phyloP scores from a whole-genome alignment of 2,329 filamentous ascomycete species.

The Claviceps spartinae region DNA sequence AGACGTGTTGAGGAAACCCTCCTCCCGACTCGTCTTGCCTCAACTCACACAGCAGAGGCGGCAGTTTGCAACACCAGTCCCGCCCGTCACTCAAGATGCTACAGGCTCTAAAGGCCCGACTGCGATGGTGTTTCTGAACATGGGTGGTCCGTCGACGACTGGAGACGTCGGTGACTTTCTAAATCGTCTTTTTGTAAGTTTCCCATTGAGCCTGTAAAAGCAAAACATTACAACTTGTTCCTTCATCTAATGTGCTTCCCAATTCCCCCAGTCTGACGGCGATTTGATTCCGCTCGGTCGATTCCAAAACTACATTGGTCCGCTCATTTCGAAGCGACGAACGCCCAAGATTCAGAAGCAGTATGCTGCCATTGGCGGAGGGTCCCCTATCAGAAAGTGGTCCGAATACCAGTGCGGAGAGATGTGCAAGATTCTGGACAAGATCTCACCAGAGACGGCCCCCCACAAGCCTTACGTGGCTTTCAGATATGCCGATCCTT shows the following conservation, averaged over 20 bases:
- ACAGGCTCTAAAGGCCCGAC: slow-evolving; percentile 66
- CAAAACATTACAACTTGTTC: neutral
- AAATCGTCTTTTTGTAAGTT: slow-evolving; percentile 75
- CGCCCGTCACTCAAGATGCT: slow-evolving; percentile 68
- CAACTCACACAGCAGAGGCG: slow-evolving; percentile 19
- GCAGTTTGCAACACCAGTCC: slow-evolving; percentile 33
- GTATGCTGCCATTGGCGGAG: slow-evolving; percentile 87
- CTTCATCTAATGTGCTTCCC: slow-evolving; percentile 4
- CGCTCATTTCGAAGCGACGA: slow-evolving; percentile 69
- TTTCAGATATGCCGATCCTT: slow-evolving; percentile 84
- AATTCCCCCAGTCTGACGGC: slow-evolving; percentile 55
- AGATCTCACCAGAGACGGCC: slow-evolving; percentile 79
- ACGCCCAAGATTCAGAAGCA: slow-evolving; percentile 96
- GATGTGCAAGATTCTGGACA: slow-evolving; percentile 95
- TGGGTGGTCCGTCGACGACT: slow-evolving; percentile 86
- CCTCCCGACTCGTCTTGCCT: slow-evolving; percentile 16
- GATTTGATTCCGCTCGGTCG: slow-evolving; percentile 93
- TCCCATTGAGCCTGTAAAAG: neutral
- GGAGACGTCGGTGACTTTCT: slow-evolving; percentile 83
- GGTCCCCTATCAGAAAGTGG: slow-evolving; percentile 97
- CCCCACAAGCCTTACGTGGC: slow-evolving; percentile 96
- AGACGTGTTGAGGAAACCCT: slow-evolving; percentile 13
- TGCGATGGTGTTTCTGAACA: slow-evolving; percentile 98
- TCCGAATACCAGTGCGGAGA: slow-evolving; percentile 85
- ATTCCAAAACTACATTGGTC: slow-evolving; percentile 80